Evolutionary conservation across 2,329 filamentous ascomycete genomes (phyloP), one percentile per base, ranked within the genome.

Genomic region (Penicillium paneum): DNA sequence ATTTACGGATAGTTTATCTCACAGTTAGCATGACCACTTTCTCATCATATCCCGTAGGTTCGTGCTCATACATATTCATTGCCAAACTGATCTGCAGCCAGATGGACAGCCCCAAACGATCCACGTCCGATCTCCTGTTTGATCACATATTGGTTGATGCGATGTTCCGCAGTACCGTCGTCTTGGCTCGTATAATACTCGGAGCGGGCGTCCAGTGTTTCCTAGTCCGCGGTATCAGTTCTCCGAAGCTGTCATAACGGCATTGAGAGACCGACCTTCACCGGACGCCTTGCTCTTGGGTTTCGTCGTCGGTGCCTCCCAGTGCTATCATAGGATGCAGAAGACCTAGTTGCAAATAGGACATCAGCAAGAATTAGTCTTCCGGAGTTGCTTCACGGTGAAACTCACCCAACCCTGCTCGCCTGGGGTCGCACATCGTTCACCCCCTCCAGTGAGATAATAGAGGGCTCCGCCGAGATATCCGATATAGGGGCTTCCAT

Each of bases 61-160:
- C 17, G 52, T 52, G 49, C 49, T 61, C 88, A 81, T 81, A 96
- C 93, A 83, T 88, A 97, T 89, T 97, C 91, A 48, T 85, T 84
- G 39, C 91, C 93, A 76, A 87, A 94, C 72, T 96, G 91, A 75
- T 99, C 93, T 2, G 85, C 85, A 21, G 91, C 94, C 19, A 93
- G 79, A 74, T 97, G 91, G 13, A 99, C 94, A 11, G 92, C 88
- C 8, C 94, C 94, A 71, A 96, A 99, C 0, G 93, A 97, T 17
- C 94, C 94, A 61, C 91, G 83, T n/a, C 94, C 94, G 65, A 99
- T 97, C 78, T 97, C 93, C 71, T 96, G 89, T 72, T 89, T 87
- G 68, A 99, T 94, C 54, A 88, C 81, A 72, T 97, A 99, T 75
- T 97, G 93, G 72, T 97, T 97, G 76, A 97, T 93, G 54, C 86